Base-by-base conservation (phyloP, 2,329 filamentous ascomycete species). In the Sclerotinia spermophila region DNA sequence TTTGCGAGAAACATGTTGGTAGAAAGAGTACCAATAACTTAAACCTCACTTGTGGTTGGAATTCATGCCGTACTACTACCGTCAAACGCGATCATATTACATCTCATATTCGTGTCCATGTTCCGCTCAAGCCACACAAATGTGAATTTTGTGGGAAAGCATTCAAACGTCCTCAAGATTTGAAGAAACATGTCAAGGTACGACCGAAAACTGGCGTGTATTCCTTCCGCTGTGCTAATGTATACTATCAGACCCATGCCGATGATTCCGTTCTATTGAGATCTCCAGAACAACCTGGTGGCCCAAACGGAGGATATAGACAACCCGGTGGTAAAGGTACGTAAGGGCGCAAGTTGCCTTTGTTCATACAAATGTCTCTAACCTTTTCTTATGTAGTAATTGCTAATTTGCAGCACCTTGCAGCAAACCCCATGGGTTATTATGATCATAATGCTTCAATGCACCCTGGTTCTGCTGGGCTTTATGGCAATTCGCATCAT, bases 41-140 rank as follows among this genome's bases (percentile, higher is more conserved):
- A 79, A 98, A 96, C 82, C 83, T 99, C 80, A 97, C 94, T 69
- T 99, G 96, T 83, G 93, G 96, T 81, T 99, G 96, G 96, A 96
- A 94, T 77, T 92, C 91, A 74, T 99, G 96, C 84, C 90, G 94
- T 74, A 98, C 95, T 33, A 97, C 94, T 62, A 98, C 95, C 2
- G 95, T 98, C 81, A 98, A 99, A 87, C 93, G 96, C 78, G 96
- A 98, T 79, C 96, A 99, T 84, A 99, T 99, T 82, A 99, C 96
- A 66, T 98, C 96, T 66, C 96, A 99, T 82, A 97, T 99, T 78
- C 93, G 96, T 75, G 96, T 98, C 68, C 96, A 99, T 81, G 95
- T 99, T n/a, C 96, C 96, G 1, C 85, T 99, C 73, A 99, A 99
- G 86, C 96, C 96, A 76, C 96, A 99, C 85, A 98, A 97, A 83